These are phyloP conservation scores for Acrocalymma vagum DNA, from an alignment of 2,329 filamentous ascomycete genomes.

Conservation along the genomic window DNA sequence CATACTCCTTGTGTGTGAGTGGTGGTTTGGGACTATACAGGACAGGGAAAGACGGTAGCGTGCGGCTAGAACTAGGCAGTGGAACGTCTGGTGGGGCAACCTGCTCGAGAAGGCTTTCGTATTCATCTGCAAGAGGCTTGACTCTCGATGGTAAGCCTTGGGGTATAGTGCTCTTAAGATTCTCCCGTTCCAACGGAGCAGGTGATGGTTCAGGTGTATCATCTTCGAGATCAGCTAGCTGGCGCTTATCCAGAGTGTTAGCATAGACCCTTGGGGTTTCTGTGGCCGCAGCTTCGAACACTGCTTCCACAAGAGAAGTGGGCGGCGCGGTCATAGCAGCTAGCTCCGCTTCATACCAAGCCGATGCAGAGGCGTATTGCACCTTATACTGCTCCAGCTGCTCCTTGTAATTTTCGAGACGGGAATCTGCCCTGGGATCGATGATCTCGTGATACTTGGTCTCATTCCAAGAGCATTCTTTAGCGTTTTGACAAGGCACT, in stretches of 20 bases:
- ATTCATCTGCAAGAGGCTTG: slow-evolving; percentile 15
- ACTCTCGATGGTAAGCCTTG: slow-evolving; percentile 32
- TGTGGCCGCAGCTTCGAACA: slow-evolving; percentile 21
- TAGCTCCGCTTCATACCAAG: slow-evolving; percentile 37
- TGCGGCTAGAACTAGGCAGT: slow-evolving; percentile 29
- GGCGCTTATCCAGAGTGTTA: slow-evolving; percentile 34
- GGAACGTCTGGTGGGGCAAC: slow-evolving; percentile 7
- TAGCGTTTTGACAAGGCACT: slow-evolving; percentile 54
- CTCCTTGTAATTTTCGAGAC: slow-evolving; percentile 32
- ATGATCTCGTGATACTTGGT: slow-evolving; percentile 53
- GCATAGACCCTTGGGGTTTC: slow-evolving; percentile 23
- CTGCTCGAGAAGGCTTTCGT: no score
- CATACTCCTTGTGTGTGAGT: slow-evolving; percentile 44
- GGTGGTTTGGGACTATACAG: slow-evolving; percentile 41
- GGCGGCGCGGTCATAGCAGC: slow-evolving; percentile 34
- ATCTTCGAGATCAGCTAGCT: slow-evolving; percentile 34
- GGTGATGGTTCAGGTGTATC: slow-evolving; percentile 18
- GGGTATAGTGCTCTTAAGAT: slow-evolving; percentile 2
- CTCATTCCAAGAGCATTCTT: slow-evolving; percentile 55
- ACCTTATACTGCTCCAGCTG: slow-evolving; percentile 47
- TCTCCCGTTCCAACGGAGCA: neutral
- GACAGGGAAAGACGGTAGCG: slow-evolving; percentile 36
- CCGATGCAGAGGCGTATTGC: slow-evolving; percentile 40
- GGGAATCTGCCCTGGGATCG: slow-evolving; percentile 42
- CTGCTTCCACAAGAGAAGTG: slow-evolving; percentile 10